These are phyloP conservation scores for Trapa bicornis DNA, from an alignment of 345 rosid species.

Conservation along the genomic window DNA sequence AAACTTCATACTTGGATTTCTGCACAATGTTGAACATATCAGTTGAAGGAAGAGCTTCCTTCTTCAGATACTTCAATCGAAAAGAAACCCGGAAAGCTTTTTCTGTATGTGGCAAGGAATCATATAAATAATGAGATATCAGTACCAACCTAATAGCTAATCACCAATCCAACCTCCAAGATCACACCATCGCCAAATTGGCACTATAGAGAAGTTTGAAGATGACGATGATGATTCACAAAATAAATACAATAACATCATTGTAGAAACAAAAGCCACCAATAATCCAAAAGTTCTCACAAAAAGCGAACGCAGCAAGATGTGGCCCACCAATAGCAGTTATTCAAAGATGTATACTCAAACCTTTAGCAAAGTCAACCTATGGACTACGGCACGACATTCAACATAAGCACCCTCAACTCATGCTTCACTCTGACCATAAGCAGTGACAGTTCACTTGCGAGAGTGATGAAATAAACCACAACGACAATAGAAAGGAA, in stretches of 20 bases:
- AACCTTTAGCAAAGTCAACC: neutral
- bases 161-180: neutral
- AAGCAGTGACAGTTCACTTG: neutral
- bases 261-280: neutral
- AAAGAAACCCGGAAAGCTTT: neutral
- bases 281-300: neutral
- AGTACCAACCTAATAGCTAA: neutral
- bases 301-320: neutral
- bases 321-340: neutral
- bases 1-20: constrained; percentile 67
- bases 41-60: neutral
- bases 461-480: neutral
- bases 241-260: neutral
- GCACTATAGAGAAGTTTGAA: neutral
- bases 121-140: neutral
- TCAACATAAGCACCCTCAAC: neutral
- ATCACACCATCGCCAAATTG: neutral
- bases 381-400: neutral
- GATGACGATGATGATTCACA: neutral
- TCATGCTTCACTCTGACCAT: neutral
- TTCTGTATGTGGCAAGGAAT: neutral
- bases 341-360: neutral
- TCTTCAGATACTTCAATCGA: neutral
- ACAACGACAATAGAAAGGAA: neutral
- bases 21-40: constrained; percentile 15